Evolutionary conservation across 2,329 filamentous ascomycete species (phyloP).

Genomic region (Chaetothyriales sp.): DNA sequence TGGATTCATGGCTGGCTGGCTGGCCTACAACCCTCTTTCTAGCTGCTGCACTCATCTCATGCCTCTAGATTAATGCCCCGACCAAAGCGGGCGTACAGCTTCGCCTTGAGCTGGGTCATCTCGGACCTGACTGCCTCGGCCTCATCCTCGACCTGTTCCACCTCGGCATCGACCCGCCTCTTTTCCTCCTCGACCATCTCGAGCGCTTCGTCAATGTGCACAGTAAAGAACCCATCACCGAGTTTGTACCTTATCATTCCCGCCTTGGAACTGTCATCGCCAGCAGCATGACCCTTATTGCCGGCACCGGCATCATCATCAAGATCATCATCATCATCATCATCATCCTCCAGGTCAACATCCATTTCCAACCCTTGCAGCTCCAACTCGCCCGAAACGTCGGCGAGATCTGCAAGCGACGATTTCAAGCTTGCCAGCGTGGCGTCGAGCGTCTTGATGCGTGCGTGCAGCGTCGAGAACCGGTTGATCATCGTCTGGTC

Average conservation of each 20-base stretch:
- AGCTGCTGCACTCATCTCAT: constrained; percentile 4
- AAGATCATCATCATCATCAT: not conserved
- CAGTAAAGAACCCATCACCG: constrained; percentile 83
- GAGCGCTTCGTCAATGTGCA: constrained; percentile 72
- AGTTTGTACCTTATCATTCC: constrained; percentile 58
- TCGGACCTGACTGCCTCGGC: constrained; percentile 63
- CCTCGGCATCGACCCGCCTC: constrained; percentile 60
- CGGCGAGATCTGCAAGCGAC: constrained; percentile 95
- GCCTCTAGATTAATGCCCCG: constrained; percentile 85
- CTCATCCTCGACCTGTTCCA: constrained; percentile 60
- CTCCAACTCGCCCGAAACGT: constrained; percentile 79
- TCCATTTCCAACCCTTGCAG: constrained; percentile 38
- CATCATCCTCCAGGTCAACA: constrained; percentile 53
- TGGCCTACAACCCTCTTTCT: no score
- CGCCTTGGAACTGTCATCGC: no score
- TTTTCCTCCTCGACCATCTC: constrained; percentile 62
- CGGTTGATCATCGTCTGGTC: constrained; percentile 98
- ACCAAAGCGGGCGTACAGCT: constrained; percentile 86
- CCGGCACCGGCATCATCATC: no score
- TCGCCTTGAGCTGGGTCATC: constrained; percentile 78
- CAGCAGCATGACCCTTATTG: no score
- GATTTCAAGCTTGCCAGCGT: constrained; percentile 76
- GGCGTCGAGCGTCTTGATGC: constrained; percentile 63
- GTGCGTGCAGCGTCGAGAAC: constrained; percentile 87
- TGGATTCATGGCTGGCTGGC: no score